A percentile compares a stretch with the other conserved stretches of the same genome.
Conservation (phyloP, 148 eudicot genomes). For the Vaccinium macrocarpon region DNA sequence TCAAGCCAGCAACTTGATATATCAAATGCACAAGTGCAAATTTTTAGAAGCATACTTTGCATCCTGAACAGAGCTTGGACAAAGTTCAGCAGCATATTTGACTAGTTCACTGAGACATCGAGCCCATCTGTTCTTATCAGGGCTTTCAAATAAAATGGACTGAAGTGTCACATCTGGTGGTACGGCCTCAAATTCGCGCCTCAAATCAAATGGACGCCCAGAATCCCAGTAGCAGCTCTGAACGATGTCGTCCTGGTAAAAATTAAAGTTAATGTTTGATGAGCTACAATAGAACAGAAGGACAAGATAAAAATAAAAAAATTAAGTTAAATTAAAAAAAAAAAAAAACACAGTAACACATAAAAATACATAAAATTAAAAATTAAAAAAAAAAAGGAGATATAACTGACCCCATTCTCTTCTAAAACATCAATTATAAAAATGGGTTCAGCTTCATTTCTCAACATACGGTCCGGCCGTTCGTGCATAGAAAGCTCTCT, state of each 20-base stretch:
- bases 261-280: constrained; percentile 6
- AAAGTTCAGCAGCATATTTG: constrained; percentile 92
- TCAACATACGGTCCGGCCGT: constrained; percentile 53
- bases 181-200: constrained; percentile 83
- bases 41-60: constrained; percentile 64
- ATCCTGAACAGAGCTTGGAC: constrained; percentile 96
- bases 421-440: constrained; percentile 93
- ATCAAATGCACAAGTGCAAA: not conserved
- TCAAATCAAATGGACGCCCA: constrained; percentile 88
- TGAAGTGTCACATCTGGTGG: constrained; percentile 93
- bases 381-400: constrained; percentile 10
- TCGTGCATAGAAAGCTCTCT: constrained; percentile 63
- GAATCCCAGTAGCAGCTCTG: constrained; percentile 98
- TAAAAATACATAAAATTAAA: not conserved
- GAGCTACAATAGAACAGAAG: not conserved
- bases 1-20: constrained; percentile 10
- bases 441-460: constrained; percentile 84
- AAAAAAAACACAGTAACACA: not conserved
- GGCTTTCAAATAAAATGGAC: constrained; percentile 87
- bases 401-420: constrained; percentile 84
- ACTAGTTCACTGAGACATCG: constrained; percentile 95
- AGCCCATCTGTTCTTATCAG: constrained; percentile 98
- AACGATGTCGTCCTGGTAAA: constrained; percentile 95
- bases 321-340: too few relatives aligned
- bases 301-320: too few relatives aligned